Conservation (phyloP, 805 yeast species). For the Spathaspora gorwiae region DNA sequence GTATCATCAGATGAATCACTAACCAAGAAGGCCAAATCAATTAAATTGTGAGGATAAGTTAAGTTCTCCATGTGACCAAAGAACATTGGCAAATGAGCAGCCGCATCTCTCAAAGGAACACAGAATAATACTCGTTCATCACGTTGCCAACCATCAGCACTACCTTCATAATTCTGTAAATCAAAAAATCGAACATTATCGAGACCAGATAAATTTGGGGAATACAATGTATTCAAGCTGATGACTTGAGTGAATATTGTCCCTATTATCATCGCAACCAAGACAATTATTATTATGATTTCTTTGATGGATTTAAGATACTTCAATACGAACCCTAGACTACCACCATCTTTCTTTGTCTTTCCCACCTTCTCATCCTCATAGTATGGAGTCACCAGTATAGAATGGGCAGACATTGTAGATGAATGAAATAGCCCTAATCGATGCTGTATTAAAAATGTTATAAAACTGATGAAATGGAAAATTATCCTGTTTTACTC, state of each 20-base stretch:
- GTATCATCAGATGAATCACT: conserved; percentile 90
- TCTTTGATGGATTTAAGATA: background rate
- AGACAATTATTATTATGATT: background rate
- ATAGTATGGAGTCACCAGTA: conserved; percentile 20
- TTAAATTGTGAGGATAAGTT: conserved; percentile 81
- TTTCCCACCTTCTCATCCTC: conserved; percentile 3
- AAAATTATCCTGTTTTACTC: too few species aligned
- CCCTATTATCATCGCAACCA: background rate
- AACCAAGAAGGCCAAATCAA: conserved; percentile 80
- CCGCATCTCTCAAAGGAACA: conserved; percentile 91
- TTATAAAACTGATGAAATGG: too few species aligned
- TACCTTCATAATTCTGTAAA: conserved; percentile 58
- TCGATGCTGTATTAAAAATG: too few species aligned
- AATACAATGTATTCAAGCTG: conserved; percentile 14
- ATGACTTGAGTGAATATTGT: background rate
- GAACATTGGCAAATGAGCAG: conserved; percentile 84
- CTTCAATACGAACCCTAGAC: conserved; percentile 1
- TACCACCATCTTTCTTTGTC: background rate
- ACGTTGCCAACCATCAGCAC: conserved; percentile 72
- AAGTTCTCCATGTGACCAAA: conserved; percentile 74
- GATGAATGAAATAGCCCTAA: too few species aligned
- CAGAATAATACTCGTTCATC: conserved; percentile 77
- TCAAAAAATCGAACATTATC: conserved; percentile 65
- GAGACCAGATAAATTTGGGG: conserved; percentile 25
- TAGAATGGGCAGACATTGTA: conserved; percentile 7